Evolutionary conservation across 345 rosid genomes (phyloP).

Genomic region (Eucalyptus brandiana): DNA sequence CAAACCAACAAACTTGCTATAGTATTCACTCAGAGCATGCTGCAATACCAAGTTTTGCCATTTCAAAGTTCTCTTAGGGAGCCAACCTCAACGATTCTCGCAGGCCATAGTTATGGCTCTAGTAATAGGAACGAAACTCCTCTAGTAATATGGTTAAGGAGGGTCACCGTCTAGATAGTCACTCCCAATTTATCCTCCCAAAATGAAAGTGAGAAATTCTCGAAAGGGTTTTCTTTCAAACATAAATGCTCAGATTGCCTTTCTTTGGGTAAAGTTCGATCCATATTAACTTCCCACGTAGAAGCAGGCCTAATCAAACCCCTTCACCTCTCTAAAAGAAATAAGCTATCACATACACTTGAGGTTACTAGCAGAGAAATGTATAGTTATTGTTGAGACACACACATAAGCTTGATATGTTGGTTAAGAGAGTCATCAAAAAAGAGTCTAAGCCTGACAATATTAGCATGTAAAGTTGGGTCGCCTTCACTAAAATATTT

Average conservation of each 20-base stretch:
- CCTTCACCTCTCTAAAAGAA: background rate
- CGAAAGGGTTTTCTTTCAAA: background rate
- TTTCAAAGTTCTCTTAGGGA: background rate
- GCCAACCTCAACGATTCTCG: fast-evolving
- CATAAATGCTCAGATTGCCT: background rate
- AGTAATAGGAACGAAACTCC: background rate
- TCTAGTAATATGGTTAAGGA: background rate
- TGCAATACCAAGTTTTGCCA: background rate
- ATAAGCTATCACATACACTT: background rate
- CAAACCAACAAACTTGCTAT: background rate
- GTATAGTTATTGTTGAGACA: background rate
- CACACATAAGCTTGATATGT: background rate
- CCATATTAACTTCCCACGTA: background rate
- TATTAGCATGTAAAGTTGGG: background rate
- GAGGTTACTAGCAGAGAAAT: background rate
- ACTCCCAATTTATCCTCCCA: background rate
- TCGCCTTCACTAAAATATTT: fast-evolving
- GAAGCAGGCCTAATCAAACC: background rate
- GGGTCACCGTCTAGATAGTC: background rate
- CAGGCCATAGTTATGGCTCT: background rate
- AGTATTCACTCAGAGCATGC: background rate
- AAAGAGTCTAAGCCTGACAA: background rate
- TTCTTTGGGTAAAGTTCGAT: background rate
- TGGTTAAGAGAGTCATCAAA: background rate
- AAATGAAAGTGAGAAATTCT: background rate